Conservation (phyloP, 2,329 filamentous ascomycete genomes). For the Botrytis squamosa region DNA sequence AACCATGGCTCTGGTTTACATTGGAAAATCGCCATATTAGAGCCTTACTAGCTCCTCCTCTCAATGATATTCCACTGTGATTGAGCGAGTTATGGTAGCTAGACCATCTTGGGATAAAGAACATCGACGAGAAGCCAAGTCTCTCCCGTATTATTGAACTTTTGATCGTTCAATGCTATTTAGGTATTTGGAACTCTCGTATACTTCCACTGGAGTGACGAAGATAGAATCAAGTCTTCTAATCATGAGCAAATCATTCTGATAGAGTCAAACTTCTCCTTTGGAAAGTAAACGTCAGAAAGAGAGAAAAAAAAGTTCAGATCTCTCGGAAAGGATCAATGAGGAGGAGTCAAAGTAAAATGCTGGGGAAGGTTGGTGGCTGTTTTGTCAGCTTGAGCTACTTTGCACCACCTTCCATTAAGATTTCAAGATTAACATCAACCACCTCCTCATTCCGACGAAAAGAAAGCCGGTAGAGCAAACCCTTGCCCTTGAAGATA, state of each 20-base stretch:
- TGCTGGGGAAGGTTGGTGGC: not conserved
- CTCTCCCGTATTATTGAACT: not conserved
- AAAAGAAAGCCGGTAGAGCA: not conserved
- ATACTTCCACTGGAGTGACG: not conserved
- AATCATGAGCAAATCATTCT: not conserved
- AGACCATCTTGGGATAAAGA: not conserved
- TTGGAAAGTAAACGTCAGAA: too few relatives aligned
- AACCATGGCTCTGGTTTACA: too few relatives aligned
- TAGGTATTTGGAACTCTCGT: not conserved
- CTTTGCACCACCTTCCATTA: not conserved
- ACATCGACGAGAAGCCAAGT: not conserved
- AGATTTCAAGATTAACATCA: not conserved
- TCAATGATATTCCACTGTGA: not conserved
- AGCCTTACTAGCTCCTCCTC: too few relatives aligned
- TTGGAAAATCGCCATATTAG: not conserved
- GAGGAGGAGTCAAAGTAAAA: not conserved
- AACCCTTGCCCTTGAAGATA: not conserved
- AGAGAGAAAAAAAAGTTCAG: not conserved
- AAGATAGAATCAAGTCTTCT: not conserved
- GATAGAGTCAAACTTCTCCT: not conserved
- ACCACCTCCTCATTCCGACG: not conserved
- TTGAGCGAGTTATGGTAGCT: not conserved
- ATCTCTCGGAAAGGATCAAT: not conserved
- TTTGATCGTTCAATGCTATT: not conserved
- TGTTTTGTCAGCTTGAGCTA: constrained; percentile 4